Percentiles rank a stretch among this genome's conserved stretches.
These are phyloP conservation scores for Globisporangium heterothallicum DNA, from an alignment of 352 stramenopile genomes.

Conservation along the genomic window DNA sequence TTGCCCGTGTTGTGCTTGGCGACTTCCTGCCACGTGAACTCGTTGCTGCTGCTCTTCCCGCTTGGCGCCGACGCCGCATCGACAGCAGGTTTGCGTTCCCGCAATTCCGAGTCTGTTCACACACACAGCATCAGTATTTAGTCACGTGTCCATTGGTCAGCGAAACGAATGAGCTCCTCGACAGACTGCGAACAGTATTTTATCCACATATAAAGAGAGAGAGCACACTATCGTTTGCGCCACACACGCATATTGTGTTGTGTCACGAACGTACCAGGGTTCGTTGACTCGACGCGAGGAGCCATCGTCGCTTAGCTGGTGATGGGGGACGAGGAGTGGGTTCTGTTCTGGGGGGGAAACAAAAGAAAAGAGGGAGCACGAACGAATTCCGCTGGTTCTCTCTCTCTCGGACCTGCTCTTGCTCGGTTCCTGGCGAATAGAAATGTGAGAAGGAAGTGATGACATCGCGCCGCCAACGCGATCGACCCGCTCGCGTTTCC, in stretches of 20 bases:
- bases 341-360: too few species aligned
- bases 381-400: slow-evolving; percentile 3
- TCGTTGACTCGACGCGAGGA: too few species aligned
- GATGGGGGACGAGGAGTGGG: neutral
- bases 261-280: neutral
- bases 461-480: slow-evolving; percentile 4
- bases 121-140: neutral
- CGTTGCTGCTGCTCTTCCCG: slow-evolving; percentile 23
- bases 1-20: slow-evolving; percentile 92
- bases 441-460: slow-evolving; percentile 4
- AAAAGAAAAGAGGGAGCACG: too few species aligned
- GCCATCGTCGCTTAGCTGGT: slow-evolving; percentile 1
- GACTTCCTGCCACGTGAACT: slow-evolving; percentile 93
- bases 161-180: neutral
- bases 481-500: slow-evolving; percentile 2
- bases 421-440: slow-evolving; percentile 4
- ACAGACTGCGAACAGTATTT: too few species aligned
- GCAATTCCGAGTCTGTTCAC: slow-evolving; percentile 21
- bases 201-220: too few species aligned
- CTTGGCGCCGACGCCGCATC: slow-evolving; percentile 5
- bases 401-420: neutral
- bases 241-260: neutral
- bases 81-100: slow-evolving; percentile 46
- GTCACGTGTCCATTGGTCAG: slow-evolving; percentile 1
- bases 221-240: too few species aligned